Evolutionary conservation across 768 basidiomycete genomes (phyloP), one percentile per base, ranked within the genome.

Genomic region (Psilocybe cyanescens): DNA sequence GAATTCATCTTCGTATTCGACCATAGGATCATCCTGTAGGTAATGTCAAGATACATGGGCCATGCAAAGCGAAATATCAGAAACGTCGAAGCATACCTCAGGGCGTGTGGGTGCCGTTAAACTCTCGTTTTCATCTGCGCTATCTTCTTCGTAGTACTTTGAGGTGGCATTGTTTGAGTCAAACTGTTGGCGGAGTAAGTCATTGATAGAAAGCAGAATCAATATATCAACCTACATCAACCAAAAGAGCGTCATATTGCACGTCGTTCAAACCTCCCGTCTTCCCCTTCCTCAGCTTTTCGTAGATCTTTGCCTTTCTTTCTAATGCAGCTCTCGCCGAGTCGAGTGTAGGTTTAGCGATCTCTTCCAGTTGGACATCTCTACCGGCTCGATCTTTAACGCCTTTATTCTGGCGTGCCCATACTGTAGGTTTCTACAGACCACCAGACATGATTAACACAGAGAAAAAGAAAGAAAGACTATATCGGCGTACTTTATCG

Each of bases 1-100:
- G 69, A 92, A 93, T 69, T 95, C 94, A 65, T 95, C 94, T 70
- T 90, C 86, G 61, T 94, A 94, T 71, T 95, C 94, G 4, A 94
- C 80, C 31, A 94, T 76, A 9, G 92, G 91, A 66, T 95, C 92
- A 58, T 87, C 81, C 87, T 92, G 59, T 35, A 35, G 11, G 33
- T 11, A 35, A 35, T 35, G 3, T 35, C 33, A 11, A 35, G 6
- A 11, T 1, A 55, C 2, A 49, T 56, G 63, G 41, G 44, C 56
- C 31, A 41, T 44, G 12, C 41, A 14, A 47, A 19, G 41, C 35
- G 19, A 4, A 17, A 57, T 24, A 29, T 12, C 8, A 30, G n/a
- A 48, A 57, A 28, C 17, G 66, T 78, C 80, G 30, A 83, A 81
- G 14, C 74, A 70, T 17, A 67, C 66, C 58, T 59, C 66, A 14